These are phyloP conservation scores for Adansonia madagascariensis DNA, from an alignment of 441 rosid species.

Conservation along the genomic window DNA sequence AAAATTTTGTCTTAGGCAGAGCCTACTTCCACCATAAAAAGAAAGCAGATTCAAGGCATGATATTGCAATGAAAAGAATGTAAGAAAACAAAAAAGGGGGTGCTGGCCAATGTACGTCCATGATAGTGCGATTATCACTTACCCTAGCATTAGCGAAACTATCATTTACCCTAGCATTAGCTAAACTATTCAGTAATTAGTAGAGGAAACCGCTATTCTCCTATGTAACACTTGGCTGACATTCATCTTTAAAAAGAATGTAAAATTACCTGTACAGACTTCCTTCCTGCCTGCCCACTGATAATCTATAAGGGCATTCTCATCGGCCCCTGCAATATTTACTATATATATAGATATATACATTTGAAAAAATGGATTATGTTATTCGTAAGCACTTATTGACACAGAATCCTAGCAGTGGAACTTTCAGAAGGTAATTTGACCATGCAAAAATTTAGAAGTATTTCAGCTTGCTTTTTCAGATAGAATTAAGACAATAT, in stretches of 20 bases:
- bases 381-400: neutral
- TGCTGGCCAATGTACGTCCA: neutral
- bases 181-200: no score
- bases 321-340: neutral
- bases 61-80: neutral
- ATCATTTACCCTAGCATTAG: neutral
- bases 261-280: neutral
- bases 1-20: neutral
- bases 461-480: slow-evolving; percentile 51
- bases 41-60: neutral
- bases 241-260: slow-evolving; percentile 18
- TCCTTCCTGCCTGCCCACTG: neutral
- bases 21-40: neutral
- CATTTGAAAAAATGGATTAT: neutral
- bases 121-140: neutral
- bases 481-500: slow-evolving; percentile 55
- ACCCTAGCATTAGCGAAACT: neutral
- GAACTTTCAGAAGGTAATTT: neutral
- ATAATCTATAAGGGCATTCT: neutral
- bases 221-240: no score
- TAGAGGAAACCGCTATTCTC: no score
- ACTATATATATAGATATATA: neutral
- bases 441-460: neutral
- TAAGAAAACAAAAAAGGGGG: neutral
- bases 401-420: slow-evolving; percentile 1